phyloP scores from a whole-genome alignment of 139 green algal species.

The Chlorella vulgaris region DNA sequence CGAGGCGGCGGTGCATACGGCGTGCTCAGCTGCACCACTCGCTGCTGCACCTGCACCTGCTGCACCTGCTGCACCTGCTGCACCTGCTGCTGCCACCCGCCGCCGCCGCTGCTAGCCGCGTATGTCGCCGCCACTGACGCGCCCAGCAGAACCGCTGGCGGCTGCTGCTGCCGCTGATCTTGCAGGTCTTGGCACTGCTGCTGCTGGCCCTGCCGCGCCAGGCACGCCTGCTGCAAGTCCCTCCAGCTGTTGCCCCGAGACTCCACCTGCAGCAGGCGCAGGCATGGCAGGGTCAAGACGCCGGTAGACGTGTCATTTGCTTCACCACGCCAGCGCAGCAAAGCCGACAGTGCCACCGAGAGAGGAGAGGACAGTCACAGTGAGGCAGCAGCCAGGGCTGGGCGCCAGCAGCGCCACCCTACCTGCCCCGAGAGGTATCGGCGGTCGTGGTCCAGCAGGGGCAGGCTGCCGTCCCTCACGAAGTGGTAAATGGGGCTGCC shows the following conservation, averaged over 20 bases:
- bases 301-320: no score
- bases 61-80: no score
- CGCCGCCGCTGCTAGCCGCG: background rate
- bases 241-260: slow-evolving; percentile 4
- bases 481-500: slow-evolving; percentile 62
- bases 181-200: slow-evolving; percentile 1
- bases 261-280: slow-evolving; percentile 23
- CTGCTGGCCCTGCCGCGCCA: slow-evolving; percentile 1
- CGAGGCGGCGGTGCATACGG: no score
- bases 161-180: background rate
- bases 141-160: background rate
- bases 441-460: slow-evolving; percentile 46
- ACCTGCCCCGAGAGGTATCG: slow-evolving; percentile 55
- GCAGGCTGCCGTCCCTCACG: slow-evolving; percentile 49
- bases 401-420: background rate
- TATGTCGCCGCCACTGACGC: background rate
- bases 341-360: no score
- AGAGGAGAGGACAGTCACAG: no score
- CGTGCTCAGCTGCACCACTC: no score
- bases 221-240: slow-evolving; percentile 9
- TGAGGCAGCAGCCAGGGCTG: background rate
- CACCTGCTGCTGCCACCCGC: background rate
- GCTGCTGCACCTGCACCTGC: no score
- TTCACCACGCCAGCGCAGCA: no score
- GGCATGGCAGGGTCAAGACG: background rate